These are phyloP conservation scores for Diaporthe sp. DNA, from an alignment of 2,329 filamentous ascomycete genomes.

Conservation along the genomic window DNA sequence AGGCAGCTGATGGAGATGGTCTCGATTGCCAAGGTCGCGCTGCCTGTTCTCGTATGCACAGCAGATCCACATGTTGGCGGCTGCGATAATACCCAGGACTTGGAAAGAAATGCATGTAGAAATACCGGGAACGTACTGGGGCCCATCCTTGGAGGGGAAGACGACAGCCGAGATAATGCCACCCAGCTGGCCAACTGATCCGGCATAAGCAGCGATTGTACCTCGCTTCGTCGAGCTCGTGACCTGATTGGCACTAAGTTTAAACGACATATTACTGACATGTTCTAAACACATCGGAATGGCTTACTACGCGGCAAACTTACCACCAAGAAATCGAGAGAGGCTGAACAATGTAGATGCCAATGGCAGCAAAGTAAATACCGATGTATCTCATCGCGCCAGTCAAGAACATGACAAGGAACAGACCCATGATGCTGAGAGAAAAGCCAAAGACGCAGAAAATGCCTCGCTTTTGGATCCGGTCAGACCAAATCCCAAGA, in stretches of 20 bases:
- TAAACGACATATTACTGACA: background rate
- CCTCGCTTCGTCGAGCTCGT: constrained; percentile 58
- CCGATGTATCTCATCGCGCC: constrained; percentile 42
- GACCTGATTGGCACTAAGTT: constrained; percentile 51
- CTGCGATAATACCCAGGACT: background rate
- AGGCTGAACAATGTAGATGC: constrained; percentile 46
- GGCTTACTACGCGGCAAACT: background rate
- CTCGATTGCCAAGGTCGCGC: background rate
- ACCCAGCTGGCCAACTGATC: constrained; percentile 55
- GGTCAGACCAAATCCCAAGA: background rate
- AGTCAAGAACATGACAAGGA: constrained; percentile 37
- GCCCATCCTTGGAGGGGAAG: background rate
- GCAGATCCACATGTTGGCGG: background rate
- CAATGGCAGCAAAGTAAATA: constrained; percentile 44
- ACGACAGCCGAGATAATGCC: constrained; percentile 38
- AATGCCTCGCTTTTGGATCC: background rate
- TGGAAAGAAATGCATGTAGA: background rate
- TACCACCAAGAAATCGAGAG: constrained; percentile 41
- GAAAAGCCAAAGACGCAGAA: constrained; percentile 3
- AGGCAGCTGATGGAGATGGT: background rate
- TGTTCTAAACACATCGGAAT: background rate
- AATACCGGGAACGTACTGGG: background rate
- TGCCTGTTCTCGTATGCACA: background rate
- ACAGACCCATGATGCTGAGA: background rate
- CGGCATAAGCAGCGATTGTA: constrained; percentile 56